Conservation (phyloP, 805 yeast genomes). For the Saccharomycopsis fodiens region DNA sequence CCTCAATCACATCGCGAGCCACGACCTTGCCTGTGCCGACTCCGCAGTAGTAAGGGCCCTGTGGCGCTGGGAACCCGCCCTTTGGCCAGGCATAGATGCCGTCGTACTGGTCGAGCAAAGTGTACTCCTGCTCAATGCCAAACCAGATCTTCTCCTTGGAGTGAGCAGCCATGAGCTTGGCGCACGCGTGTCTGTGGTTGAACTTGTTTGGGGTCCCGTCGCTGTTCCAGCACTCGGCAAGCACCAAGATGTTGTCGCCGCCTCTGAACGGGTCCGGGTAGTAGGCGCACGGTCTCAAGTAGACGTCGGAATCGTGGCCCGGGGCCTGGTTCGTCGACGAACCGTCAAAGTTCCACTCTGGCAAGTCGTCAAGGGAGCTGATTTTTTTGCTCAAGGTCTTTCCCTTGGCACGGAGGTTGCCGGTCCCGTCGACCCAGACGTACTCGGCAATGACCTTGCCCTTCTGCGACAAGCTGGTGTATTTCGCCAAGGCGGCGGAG, state of each 20-base stretch:
- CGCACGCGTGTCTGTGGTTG: slow-evolving; percentile 97
- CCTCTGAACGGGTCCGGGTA: slow-evolving; percentile 97
- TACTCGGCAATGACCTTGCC: slow-evolving; percentile 91
- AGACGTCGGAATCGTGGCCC: slow-evolving; percentile 93
- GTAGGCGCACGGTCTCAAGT: slow-evolving; percentile 89
- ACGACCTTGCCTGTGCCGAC: slow-evolving; percentile 98
- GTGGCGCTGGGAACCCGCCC: slow-evolving; percentile 99
- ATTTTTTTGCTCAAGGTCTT: slow-evolving; percentile 71
- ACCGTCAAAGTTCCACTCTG: slow-evolving; percentile 99
- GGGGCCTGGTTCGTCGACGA: slow-evolving; percentile 98
- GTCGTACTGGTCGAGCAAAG: slow-evolving; percentile 86
- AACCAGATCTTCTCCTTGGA: slow-evolving; percentile 84
- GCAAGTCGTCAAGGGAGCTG: slow-evolving; percentile 72
- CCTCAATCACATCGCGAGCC: slow-evolving; percentile 97
- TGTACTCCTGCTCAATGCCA: slow-evolving; percentile 98
- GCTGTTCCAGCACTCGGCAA: slow-evolving; percentile 95
- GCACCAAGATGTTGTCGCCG: slow-evolving; percentile 92
- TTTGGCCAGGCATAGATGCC: slow-evolving; percentile 97
- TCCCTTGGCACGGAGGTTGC: slow-evolving; percentile 89
- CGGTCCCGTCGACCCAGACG: slow-evolving; percentile 94
- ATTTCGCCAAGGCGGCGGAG: slow-evolving; percentile 77
- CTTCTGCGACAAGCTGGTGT: slow-evolving; percentile 74
- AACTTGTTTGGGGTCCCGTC: slow-evolving; percentile 99
- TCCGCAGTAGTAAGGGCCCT: slow-evolving; percentile 99
- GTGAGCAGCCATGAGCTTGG: slow-evolving; percentile 91